phyloP scores from a whole-genome alignment of 139 green algal genomes.

The Tetradesmus obliquus region DNA sequence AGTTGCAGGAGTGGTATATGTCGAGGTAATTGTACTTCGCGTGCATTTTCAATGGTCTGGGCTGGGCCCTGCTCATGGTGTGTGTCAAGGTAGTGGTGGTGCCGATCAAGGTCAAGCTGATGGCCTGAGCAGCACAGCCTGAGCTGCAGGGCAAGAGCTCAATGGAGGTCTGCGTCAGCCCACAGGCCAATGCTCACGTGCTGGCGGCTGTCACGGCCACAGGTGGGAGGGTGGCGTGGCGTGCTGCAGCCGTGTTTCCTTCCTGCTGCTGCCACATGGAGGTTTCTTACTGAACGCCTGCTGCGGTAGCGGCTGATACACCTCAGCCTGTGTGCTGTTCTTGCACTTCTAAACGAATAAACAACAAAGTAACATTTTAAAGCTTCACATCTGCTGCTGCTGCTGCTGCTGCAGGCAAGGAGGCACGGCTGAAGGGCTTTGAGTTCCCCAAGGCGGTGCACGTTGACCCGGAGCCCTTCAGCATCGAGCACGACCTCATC shows the following conservation, averaged over 20 bases:
- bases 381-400: not conserved
- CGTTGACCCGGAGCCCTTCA: constrained; percentile 71
- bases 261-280: not conserved
- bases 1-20: too few species aligned
- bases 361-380: not conserved
- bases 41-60: too few species aligned
- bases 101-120: constrained; percentile 69
- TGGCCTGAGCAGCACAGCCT: constrained; percentile 58
- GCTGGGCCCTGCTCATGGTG: too few species aligned
- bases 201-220: constrained; percentile 49
- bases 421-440: constrained; percentile 91
- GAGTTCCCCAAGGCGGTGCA: constrained; percentile 82
- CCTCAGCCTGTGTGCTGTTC: too few species aligned
- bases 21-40: too few species aligned
- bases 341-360: too few species aligned
- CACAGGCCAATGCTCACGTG: not conserved
- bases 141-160: not conserved
- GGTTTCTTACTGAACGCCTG: too few species aligned
- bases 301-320: too few species aligned
- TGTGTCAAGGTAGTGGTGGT: constrained; percentile 93
- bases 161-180: constrained; percentile 11
- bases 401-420: constrained; percentile 49
- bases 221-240: not conserved
- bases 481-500: constrained; percentile 82
- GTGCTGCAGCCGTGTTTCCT: not conserved